Conservation (phyloP, 2,329 filamentous ascomycete species). For the Colletotrichum melonis region DNA sequence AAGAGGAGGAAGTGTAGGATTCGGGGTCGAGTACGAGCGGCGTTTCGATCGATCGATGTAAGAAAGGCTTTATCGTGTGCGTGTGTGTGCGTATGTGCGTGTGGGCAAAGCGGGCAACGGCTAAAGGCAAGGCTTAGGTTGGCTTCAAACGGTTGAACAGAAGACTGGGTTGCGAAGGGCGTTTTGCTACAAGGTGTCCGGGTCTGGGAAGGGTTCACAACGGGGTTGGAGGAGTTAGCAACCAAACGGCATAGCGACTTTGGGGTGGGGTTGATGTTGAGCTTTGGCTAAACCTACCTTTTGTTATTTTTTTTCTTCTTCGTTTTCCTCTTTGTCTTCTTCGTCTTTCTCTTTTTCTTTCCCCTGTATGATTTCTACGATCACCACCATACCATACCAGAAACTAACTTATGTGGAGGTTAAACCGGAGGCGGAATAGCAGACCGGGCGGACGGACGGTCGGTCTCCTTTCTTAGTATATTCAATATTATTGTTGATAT, state of each 20-base stretch:
- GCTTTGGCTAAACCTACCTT: slow-evolving; percentile 34
- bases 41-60: slow-evolving; percentile 19
- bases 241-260: slow-evolving; percentile 36
- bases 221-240: slow-evolving; percentile 33
- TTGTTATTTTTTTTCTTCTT: neutral
- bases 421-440: neutral
- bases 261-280: slow-evolving; percentile 15
- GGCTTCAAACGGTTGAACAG: slow-evolving; percentile 12
- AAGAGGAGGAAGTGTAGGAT: slow-evolving; percentile 9
- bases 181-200: slow-evolving; percentile 29
- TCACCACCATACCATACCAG: slow-evolving; percentile 1
- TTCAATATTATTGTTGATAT: slow-evolving; percentile 29
- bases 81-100: neutral
- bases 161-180: slow-evolving; percentile 22
- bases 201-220: slow-evolving; percentile 27
- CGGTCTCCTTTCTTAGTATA: slow-evolving; percentile 27
- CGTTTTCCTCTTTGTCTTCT: slow-evolving; percentile 15
- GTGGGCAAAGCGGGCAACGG: slow-evolving; percentile 7
- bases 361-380: slow-evolving; percentile 29
- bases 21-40: slow-evolving; percentile 6
- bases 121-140: slow-evolving; percentile 9
- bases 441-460: neutral
- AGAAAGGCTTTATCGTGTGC: neutral
- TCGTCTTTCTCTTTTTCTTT: slow-evolving; percentile 5
- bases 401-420: neutral